Base-by-base conservation (phyloP, 2,329 filamentous ascomycete species). In the Penicillium olsonii region DNA sequence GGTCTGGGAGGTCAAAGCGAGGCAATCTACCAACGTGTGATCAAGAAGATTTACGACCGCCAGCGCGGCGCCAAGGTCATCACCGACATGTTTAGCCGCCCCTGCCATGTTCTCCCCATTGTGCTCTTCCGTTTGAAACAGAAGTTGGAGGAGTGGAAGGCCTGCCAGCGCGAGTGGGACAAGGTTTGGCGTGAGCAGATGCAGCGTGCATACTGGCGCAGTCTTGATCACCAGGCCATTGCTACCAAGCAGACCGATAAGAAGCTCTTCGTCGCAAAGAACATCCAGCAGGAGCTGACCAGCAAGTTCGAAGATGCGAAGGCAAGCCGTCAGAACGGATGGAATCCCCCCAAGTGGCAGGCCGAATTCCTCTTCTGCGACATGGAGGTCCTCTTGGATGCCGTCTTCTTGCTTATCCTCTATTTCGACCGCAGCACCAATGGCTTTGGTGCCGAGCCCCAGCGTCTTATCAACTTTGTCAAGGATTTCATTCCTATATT, bases 171-270 rank as follows among this genome's bases (percentile, higher is more conserved):
- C 26, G 95, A 99, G 68, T 99, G 94, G 94, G 92, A 97, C 71
- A 96, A 96, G 73, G 91, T 99, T 7, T 99, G 94, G 94, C 90
- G 94, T 56, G 87, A 90, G 42, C 94, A 97, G 74, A 97, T 92
- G 19, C 88, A 95, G 66, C 87, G 88, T 64, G 92, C 95, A 76
- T 95, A 96, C 72, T 89, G 95, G 74, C 95, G 91, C 76, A 96
- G 91, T 69, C 83, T 99, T 44, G 94, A 99, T 65, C 94, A 99
- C 66, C 95, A 97, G 81, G 91, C 91, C 17, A 91, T 95, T 52
- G 86, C 90, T 45, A 88, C 90, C 63, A 95, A 94, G 74, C 84
- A 86, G 55, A 85, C 82, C 31, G 94, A 99, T 73, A 97, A 97
- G 81, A 87, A 91, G 60, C 87, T 90, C 58, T 88, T 96, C 52